These are phyloP conservation scores for Cryptosporidium sp. DNA, from an alignment of 169 alveolate genomes.

Conservation along the genomic window DNA sequence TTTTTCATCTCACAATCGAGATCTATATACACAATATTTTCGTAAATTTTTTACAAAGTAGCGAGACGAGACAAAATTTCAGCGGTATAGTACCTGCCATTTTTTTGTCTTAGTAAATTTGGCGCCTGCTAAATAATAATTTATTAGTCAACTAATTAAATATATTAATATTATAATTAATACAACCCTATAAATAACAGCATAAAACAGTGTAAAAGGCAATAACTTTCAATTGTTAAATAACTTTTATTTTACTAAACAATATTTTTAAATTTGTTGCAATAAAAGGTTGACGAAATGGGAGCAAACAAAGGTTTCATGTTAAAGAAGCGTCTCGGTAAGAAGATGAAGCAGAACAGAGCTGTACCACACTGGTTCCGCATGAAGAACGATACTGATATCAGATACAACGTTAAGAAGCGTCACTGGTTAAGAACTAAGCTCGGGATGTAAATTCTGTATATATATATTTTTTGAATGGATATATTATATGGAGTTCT, in stretches of 20 bases:
- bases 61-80: slow-evolving; percentile 14
- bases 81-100: not conserved
- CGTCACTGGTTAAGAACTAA: slow-evolving; percentile 92
- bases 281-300: slow-evolving; percentile 52
- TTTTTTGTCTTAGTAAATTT: slow-evolving; percentile 5
- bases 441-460: slow-evolving; percentile 79
- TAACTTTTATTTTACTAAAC: not conserved
- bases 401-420: slow-evolving; percentile 88
- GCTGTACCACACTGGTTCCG: slow-evolving; percentile 91
- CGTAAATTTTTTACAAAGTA: not conserved
- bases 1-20: not conserved
- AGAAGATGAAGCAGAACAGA: slow-evolving; percentile 87
- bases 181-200: not conserved
- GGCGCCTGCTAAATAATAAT: not conserved
- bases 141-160: not conserved
- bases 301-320: slow-evolving; percentile 85
- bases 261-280: not conserved
- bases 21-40: not conserved
- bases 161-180: not conserved
- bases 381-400: slow-evolving; percentile 85
- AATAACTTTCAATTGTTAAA: not conserved
- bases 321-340: slow-evolving; percentile 86
- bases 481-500: slow-evolving; percentile 20
- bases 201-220: not conserved
- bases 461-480: slow-evolving; percentile 5